Base-by-base conservation (phyloP, 148 eudicot species). In the Simmondsia chinensis region DNA sequence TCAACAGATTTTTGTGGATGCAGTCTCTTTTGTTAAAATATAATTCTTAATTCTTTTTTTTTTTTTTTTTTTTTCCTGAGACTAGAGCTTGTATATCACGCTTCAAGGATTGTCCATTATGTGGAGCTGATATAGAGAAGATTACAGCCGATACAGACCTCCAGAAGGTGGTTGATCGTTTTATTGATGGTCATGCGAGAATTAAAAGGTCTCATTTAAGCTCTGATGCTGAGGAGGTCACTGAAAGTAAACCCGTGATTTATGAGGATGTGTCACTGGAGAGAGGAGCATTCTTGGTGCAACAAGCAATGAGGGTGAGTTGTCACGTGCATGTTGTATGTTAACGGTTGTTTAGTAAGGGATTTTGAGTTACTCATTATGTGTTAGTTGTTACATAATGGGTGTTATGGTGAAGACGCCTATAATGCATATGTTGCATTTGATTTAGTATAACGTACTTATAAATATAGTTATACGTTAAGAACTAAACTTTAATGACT, bases 251-350 rank as follows among this genome's bases (percentile, higher is more conserved):
- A 52, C 77, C 64, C 60, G 95, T 91, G 37, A 76, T 85, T 37
- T 91, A 91, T 34, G 97, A 85, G 68, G 97, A 91, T 72, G 97
- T 85, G 10, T 89, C 97, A 23, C 46, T 89, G 35, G 97, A 89
- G 59, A 77, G 97, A 57, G 97, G 97, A 50, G 67, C 87, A 57
- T 89, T 89, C 60, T 57, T 89, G 68, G 83, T 89, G 66, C 88
- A 85, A 57, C 97, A 89, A 51, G 97, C 97, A 60, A 89, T 89
- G 97, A 73, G 97, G 80, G 97, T 89, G 56, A 56, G 88, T 60
- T 59, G 39, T 38, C n/a, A n/a, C 28, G 25, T 40, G 34, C 22
- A 44, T 24, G 5, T 27, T 47, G n/a, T n/a, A 18, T 27, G 26
- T n/a, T 13, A 17, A 18, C n/a, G n/a, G n/a, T n/a, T n/a, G n/a